Conservation (phyloP, 768 basidiomycete species). For the Termitomyces sp. region DNA sequence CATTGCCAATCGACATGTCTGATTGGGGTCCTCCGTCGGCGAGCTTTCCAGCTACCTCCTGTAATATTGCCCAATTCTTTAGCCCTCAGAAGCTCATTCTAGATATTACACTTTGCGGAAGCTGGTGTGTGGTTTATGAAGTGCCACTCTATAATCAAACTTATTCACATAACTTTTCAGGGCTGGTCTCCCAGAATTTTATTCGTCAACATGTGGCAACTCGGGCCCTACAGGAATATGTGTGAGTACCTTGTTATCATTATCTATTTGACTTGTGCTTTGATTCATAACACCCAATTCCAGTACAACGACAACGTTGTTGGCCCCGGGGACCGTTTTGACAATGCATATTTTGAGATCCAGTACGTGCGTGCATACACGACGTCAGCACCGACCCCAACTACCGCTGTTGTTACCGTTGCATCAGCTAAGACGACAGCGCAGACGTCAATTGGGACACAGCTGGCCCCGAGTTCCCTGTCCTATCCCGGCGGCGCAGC, state of each 20-base stretch:
- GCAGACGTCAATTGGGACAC: slow-evolving; percentile 11
- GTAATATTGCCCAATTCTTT: slow-evolving; percentile 40
- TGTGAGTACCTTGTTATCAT: slow-evolving; percentile 19
- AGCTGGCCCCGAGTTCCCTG: slow-evolving; percentile 13
- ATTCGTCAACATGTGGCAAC: slow-evolving; percentile 33
- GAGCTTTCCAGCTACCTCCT: slow-evolving; percentile 33
- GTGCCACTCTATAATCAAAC: no score
- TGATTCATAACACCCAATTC: neutral
- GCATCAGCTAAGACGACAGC: slow-evolving; percentile 1
- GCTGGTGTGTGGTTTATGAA: slow-evolving; percentile 25
- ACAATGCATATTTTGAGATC: slow-evolving; percentile 62
- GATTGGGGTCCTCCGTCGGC: slow-evolving; percentile 43
- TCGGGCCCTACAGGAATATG: slow-evolving; percentile 33
- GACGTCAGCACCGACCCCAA: slow-evolving; percentile 27
- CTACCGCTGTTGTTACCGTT: slow-evolving; percentile 15
- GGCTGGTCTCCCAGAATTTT: slow-evolving; percentile 41
- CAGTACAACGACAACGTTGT: slow-evolving; percentile 51
- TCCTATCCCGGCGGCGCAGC: slow-evolving; percentile 9
- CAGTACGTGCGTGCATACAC: slow-evolving; percentile 49
- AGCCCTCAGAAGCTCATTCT: slow-evolving; percentile 45
- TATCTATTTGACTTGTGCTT: neutral
- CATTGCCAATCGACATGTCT: slow-evolving; percentile 30
- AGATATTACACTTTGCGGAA: slow-evolving; percentile 53
- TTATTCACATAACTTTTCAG: slow-evolving; percentile 16
- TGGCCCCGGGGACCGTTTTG: slow-evolving; percentile 37